phyloP scores from a whole-genome alignment of 208 protist species.

The Wallacemonas sp. region DNA sequence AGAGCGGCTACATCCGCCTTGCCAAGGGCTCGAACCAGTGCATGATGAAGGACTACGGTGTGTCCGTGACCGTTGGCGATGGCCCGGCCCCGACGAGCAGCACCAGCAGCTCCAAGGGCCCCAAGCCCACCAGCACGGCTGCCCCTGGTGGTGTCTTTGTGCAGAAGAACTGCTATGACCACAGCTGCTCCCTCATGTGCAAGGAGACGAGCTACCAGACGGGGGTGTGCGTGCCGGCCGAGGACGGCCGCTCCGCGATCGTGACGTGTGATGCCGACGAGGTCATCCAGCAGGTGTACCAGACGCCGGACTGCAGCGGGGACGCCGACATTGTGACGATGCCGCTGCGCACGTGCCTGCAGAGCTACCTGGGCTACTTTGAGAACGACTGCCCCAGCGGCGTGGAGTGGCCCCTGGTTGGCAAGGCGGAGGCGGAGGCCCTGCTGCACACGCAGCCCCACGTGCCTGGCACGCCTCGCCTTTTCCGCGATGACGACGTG shows the following conservation, averaged over 20 bases:
- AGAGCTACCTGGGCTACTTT: slow-evolving; percentile 48
- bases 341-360: slow-evolving; percentile 54
- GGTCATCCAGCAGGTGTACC: slow-evolving; percentile 35
- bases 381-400: slow-evolving; percentile 43
- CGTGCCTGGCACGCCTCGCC: slow-evolving; percentile 7
- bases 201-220: slow-evolving; percentile 34
- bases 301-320: slow-evolving; percentile 37
- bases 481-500: not conserved
- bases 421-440: not conserved
- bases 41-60: slow-evolving; percentile 64
- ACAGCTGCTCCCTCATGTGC: slow-evolving; percentile 41
- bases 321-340: slow-evolving; percentile 17
- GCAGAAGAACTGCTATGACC: slow-evolving; percentile 42
- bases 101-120: slow-evolving; percentile 19
- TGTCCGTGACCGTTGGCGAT: slow-evolving; percentile 41
- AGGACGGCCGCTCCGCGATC: slow-evolving; percentile 40
- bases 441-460: not conserved
- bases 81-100: slow-evolving; percentile 15
- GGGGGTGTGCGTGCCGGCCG: slow-evolving; percentile 32
- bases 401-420: not conserved
- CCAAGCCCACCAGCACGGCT: slow-evolving; percentile 13
- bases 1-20: slow-evolving; percentile 89
- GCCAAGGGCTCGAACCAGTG: slow-evolving; percentile 84
- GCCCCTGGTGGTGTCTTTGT: slow-evolving; percentile 21
- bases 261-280: slow-evolving; percentile 34